phyloP scores from a whole-genome alignment of 805 yeast species.

The Yarrowia sp. region DNA sequence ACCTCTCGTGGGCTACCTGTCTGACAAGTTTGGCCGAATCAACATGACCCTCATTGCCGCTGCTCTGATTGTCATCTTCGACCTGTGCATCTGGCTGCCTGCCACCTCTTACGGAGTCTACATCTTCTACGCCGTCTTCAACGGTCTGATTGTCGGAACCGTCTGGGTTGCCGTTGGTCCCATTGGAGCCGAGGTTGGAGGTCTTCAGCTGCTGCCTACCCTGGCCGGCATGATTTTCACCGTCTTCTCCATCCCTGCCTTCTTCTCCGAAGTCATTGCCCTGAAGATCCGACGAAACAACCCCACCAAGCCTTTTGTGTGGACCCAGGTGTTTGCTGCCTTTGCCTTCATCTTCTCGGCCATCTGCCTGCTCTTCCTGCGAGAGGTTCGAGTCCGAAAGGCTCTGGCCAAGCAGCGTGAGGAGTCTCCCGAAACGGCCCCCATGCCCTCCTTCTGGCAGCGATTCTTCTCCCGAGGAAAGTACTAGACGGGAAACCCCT shows the following conservation, averaged over 20 bases:
- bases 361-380: conserved; percentile 21
- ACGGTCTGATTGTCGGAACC: conserved; percentile 52
- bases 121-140: conserved; percentile 48
- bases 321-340: conserved; percentile 39
- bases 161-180: conserved; percentile 38
- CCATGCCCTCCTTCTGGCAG: conserved; percentile 34
- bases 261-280: conserved; percentile 38
- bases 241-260: conserved; percentile 34
- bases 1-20: conserved; percentile 56
- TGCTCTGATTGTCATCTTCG: conserved; percentile 49
- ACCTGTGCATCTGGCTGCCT: conserved; percentile 42
- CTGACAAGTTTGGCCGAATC: conserved; percentile 57
- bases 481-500: conserved; percentile 9
- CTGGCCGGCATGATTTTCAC: conserved; percentile 34
- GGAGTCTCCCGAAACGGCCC: conserved; percentile 22
- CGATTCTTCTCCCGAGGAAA: conserved; percentile 31
- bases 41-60: conserved; percentile 51
- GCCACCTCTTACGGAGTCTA: conserved; percentile 41
- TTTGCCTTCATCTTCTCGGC: conserved; percentile 34
- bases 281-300: conserved; percentile 17
- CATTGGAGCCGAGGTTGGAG: conserved; percentile 38
- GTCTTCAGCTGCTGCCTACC: conserved; percentile 37
- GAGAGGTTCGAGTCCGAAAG: conserved; percentile 37
- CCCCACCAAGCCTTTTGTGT: conserved; percentile 28
- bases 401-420: conserved; percentile 16